Evolutionary conservation across 768 basidiomycete genomes (phyloP).

Genomic region (Pulveroboletus frians): DNA sequence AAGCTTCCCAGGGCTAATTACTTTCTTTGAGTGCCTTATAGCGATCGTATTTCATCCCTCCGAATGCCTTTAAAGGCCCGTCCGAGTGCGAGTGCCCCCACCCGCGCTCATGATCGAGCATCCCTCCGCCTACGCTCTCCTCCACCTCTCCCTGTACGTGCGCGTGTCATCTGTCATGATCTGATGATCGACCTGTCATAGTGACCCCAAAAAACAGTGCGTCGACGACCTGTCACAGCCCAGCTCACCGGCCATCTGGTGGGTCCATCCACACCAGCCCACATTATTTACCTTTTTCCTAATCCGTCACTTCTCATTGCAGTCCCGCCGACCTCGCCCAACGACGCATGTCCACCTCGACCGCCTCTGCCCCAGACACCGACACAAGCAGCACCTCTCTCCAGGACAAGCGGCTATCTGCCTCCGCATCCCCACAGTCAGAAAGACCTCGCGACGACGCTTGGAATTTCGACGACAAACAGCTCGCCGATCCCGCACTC

Average conservation of each 20-base stretch:
- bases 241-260: conserved; percentile 45
- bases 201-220: conserved; percentile 40
- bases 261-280: conserved; percentile 29
- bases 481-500: conserved; percentile 36
- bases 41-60: conserved; percentile 32
- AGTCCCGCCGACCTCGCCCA: conserved; percentile 44
- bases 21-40: conserved; percentile 30
- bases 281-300: too few species aligned
- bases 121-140: conserved; percentile 54
- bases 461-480: conserved; percentile 35
- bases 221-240: conserved; percentile 45
- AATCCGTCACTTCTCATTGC: conserved; percentile 13
- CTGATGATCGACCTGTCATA: conserved; percentile 27
- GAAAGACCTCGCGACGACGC: conserved; percentile 41
- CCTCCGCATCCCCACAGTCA: conserved; percentile 45
- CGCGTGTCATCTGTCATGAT: conserved; percentile 30
- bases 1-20: conserved; percentile 33
- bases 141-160: conserved; percentile 57
- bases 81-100: neutral
- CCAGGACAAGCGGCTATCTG: conserved; percentile 58
- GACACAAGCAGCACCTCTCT: conserved; percentile 53
- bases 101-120: conserved; percentile 56
- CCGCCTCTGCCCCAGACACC: conserved; percentile 58
- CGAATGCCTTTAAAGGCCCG: conserved; percentile 22
- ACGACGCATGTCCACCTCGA: conserved; percentile 77